Base-by-base conservation (phyloP, 352 stramenopile species). In the Phytophthora pistaciae region DNA sequence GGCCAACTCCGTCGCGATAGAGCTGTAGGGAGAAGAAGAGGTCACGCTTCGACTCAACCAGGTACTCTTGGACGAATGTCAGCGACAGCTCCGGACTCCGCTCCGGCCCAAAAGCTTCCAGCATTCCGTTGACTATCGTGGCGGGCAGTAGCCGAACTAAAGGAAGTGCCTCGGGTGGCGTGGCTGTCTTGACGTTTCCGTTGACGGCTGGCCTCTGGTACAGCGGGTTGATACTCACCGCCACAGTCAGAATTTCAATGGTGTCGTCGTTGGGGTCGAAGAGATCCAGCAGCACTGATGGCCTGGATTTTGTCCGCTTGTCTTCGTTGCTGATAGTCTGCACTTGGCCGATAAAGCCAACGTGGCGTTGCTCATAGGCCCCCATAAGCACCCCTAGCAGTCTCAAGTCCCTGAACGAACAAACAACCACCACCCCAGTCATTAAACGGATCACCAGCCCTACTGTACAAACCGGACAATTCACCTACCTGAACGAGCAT, bases 21-120 rank as follows among this genome's bases (percentile, higher is more conserved):
- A 84, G 49, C 29, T 75, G 74, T 49, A 82, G 54, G 33, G 77
- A 84, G 53, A 84, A 84, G 36, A 84, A 80, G 20, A 44, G 72
- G 29, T 74, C 53, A 25, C 49, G 33, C 8, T 64, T 56, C 1
- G 54, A 60, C 23, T 14, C 61, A 14, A 40, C 5, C 13, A 84
- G 52, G 55, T 66, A 78, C 3, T 73, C 46, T 57, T 71, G n/a
- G 23, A 82, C 68, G 10, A 73, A 54, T 20, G 46, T 20, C 27
- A 82, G 52, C 21, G 68, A 75, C 58, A 84, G 49, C 21, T 50
- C 27, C 21, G 48, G 56, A n/a, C n/a, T 67, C 38, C 46, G 60
- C 3, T 40, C 42, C 3, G 31, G 29, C 23, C 27, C 13, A 20
- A 55, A 31, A 10, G 53, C 61, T 55, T 72, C 64, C 18, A 14